A percentile compares a stretch with the other conserved stretches of the same genome.
Conservation (phyloP, 2,329 filamentous ascomycete genomes). For the Fusarium sp. region DNA sequence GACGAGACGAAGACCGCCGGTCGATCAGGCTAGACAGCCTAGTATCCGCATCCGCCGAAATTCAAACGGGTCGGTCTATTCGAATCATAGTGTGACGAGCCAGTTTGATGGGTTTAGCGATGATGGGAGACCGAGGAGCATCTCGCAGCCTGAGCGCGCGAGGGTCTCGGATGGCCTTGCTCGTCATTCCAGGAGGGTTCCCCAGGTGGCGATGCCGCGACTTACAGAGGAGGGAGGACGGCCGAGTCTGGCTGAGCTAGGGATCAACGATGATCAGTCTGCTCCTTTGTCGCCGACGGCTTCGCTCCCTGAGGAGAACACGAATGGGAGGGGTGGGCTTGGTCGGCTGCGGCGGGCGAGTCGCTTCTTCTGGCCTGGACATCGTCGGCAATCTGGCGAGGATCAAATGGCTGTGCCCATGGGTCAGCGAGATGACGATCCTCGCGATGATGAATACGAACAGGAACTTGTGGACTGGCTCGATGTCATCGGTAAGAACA, state of each 20-base stretch:
- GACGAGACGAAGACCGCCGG: slow-evolving; percentile 20
- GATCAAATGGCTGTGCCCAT: not conserved
- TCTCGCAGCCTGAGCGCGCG: slow-evolving; percentile 48
- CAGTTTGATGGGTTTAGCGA: slow-evolving; percentile 17
- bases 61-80: slow-evolving; percentile 38
- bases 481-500: slow-evolving; percentile 50
- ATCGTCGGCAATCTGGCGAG: slow-evolving; percentile 9
- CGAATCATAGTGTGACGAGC: slow-evolving; percentile 11
- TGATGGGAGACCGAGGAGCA: slow-evolving; percentile 46
- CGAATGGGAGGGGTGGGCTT: not conserved
- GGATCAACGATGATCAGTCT: slow-evolving; percentile 20
- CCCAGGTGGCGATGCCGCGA: slow-evolving; percentile 50
- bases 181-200: slow-evolving; percentile 45
- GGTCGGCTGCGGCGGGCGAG: slow-evolving; percentile 36
- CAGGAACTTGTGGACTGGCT: slow-evolving; percentile 53
- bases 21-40: slow-evolving; percentile 34
- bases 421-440: slow-evolving; percentile 13
- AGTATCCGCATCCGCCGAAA: slow-evolving; percentile 41
- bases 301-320: slow-evolving; percentile 42
- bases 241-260: slow-evolving; percentile 49
- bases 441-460: slow-evolving; percentile 48
- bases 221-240: slow-evolving; percentile 52
- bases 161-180: slow-evolving; percentile 34
- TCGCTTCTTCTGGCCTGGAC: slow-evolving; percentile 42
- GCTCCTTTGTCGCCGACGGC: slow-evolving; percentile 38